Evolutionary conservation across 306 rosid genomes (phyloP), one percentile per base, ranked within the genome.

Genomic region (Gastrolobium villosum): DNA sequence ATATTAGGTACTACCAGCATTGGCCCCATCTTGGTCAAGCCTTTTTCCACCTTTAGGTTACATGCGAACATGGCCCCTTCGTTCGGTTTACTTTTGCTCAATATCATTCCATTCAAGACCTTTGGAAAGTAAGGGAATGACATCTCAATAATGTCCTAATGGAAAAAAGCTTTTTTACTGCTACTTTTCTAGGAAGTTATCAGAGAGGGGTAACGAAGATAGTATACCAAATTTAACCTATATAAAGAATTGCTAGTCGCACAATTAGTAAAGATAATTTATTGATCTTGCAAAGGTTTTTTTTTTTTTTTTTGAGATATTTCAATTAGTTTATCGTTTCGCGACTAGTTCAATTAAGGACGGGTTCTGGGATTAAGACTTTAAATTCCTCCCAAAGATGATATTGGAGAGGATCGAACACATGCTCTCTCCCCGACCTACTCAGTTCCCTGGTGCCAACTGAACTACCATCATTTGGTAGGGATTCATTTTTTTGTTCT

Each of bases 1-100:
- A n/a, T n/a, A 69, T 69, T 48, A 72, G 86, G 87, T 72, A 55
- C 73, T 59, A 36, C 81, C 86, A 85, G 77, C 92, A 89, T 56
- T 70, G 94, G 92, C 80, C 86, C 91, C 96, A 84, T 81, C 20
- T 70, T 74, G 69, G 85, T 76, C 87, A 79, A 80, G 53, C 79
- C 54, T 70, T 81, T 87, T 86, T 62, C 91, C 90, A 83, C 45
- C 92, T 83, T 89, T 92, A 71, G 93, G 94, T 67, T 85, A 86
- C 93, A 89, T 81, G 75, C 65, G 83, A 91, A 88, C 93, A 87
- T 90, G 93, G 89, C 87, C 81, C 84, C 52, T 82, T 84, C 86
- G 62, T 81, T 70, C 14, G 68, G 82, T 43, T 81, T 70, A 46
- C 91, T 83, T 79, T 89, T 73, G 5, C 63, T 56, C 70, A 35